Base-by-base conservation (phyloP, 106 monocot species). In the Acorus calamus region DNA sequence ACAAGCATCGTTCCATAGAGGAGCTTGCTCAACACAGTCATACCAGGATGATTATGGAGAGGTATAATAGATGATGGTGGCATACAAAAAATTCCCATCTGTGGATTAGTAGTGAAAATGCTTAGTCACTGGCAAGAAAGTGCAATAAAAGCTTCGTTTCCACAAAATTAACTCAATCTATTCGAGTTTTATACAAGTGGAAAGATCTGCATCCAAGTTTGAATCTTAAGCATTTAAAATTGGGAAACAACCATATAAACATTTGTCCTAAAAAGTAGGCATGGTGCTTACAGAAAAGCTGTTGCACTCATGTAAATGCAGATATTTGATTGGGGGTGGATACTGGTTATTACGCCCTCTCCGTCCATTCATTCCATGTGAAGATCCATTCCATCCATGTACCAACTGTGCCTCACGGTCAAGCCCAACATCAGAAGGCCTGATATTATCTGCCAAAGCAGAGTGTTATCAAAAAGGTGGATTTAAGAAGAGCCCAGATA, bases 11-110 rank as follows among this genome's bases (percentile, higher is more conserved):
- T 63, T 4, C 94, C 94, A 70, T 80, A 96, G 41, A 96, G 63
- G 66, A 96, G 82, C 70, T 96, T 96, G 78, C 94, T 91, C 50
- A 96, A 68, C 13, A 96, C 94, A 11, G 90, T 96, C 94, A 96
- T 96, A 45, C 87, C 90, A 2, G 94, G 94, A 69, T 96, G 94
- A 72, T 96, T 87, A 65, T 96, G 94, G 56, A 96, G 90, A 14
- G 94, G 94, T 55, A 93, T 88, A 11, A 89, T 48, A 50, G 85
- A 83, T 49, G 82, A 83, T 61, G 88, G 76, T 44, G 93, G 85
- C 85, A 88, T 81, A 68, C 83, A 86, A 68, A 93, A 93, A 71
- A 93, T 88, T 60, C 93, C 93, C 41, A 93, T 88, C 93, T 93
- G 81, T 45, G 72, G 11, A 72, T 28, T 54, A 46, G 46, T 62